Conservation (phyloP, 129 eudicot species). For the Flaveria brownii region DNA sequence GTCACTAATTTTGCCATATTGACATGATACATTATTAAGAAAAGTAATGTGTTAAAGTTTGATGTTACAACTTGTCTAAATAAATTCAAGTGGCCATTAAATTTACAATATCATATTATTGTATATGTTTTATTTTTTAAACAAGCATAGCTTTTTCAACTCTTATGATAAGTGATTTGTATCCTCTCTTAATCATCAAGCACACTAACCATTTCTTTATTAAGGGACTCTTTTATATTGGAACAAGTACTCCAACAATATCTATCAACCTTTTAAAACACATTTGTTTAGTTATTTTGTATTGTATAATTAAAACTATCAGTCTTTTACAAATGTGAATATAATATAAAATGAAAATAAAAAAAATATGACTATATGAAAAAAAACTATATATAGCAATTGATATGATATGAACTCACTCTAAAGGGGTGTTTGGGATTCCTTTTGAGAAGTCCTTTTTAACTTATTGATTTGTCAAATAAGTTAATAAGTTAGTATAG, state of each 20-base stretch:
- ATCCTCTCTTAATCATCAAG: constrained; percentile 5
- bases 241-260: background rate
- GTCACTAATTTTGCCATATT: background rate
- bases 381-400: no score
- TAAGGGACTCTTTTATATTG: background rate
- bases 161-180: constrained; percentile 12
- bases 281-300: background rate
- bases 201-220: background rate
- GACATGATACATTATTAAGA: background rate
- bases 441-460: no score
- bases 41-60: background rate
- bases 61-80: background rate
- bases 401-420: no score
- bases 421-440: no score
- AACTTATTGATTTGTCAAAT: no score
- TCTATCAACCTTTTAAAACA: background rate
- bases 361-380: background rate
- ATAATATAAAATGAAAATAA: background rate
- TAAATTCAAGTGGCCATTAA: constrained; percentile 14
- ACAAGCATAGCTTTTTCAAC: background rate
- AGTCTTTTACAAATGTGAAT: background rate
- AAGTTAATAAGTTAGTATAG: no score
- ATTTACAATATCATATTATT: background rate
- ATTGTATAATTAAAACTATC: background rate
- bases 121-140: background rate